Evolutionary conservation across 441 rosid genomes (phyloP), one percentile per base, ranked within the genome.

Genomic region (Codiaeum variegatum): DNA sequence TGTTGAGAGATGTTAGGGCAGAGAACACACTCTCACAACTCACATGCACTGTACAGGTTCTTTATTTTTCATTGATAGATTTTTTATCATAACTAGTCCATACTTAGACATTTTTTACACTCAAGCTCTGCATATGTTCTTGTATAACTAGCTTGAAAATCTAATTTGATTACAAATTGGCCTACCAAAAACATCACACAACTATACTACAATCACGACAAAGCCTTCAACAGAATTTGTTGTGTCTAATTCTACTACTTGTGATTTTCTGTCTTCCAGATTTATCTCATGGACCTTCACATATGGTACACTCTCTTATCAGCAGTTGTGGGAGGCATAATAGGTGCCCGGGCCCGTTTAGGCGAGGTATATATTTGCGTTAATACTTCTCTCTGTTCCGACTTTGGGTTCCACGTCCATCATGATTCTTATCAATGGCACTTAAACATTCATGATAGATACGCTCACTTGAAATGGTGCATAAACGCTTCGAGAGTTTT

Each of bases 261-360:
- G 19, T 66, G 18, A 18, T 36, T 23, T 63, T 38, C 38, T 46
- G 42, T 67, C 73, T 28, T 76, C 56, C 80, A 96, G 98, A 92
- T 96, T 77, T 96, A 96, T 88, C 72, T 96, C 72, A 93, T 96
- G 99, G 99, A 96, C 82, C 83, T 96, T 76, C 91, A 90, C 78
- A 96, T 96, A 81, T 96, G 92, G 92, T 90, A 96, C 85, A 96
- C 98, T 69, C 78, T 96, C 66, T 80, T 96, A 76, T 96, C 99
- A 29, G 97, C 99, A 77, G 81, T 96, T 81, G 78, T 96, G 78
- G 99, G 98, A 77, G 99, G 99, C 71, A 94, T 96, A 69, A 96
- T 96, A 96, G 99, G 99, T 72, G 99, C 99, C 73, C 85, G 96
- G 75, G 93, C 84, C 83, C 97, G 99, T 73, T 82, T 96, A 76